Evolutionary conservation across 768 basidiomycete genomes (phyloP), one percentile per base, ranked within the genome.

Genomic region (Serendipita indica): DNA sequence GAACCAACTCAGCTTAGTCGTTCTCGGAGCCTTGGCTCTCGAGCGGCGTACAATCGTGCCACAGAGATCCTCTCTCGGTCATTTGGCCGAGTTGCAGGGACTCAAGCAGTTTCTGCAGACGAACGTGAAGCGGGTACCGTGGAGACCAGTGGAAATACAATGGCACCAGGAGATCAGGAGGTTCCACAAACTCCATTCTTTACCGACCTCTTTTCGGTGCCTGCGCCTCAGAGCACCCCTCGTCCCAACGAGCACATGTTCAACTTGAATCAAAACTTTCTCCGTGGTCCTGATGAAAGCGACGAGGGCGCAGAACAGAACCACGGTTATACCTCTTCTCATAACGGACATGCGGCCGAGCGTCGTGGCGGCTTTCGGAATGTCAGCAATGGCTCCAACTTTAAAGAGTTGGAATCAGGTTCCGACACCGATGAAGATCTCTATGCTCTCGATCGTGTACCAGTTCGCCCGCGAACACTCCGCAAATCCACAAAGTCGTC

Each of bases 21-120:
- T 60, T 61, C 4, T 61, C 62, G 33, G 39, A 57, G 35, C 33
- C 32, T 18, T 13, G 39, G 13, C 33, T 39, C 35, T 3, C 60
- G 49, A 28, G 62, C 61, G 33, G 63, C 64, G 2, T 61, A 62
- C 33, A 58, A 59, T 32, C 63, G 64, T 14, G 64, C 63, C 1
- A 61, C 64, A 6, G 41, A 58, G 18, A 65, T 65, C 49, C 57
- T 65, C 10, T 65, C 65, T 6, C 63, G 63, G 3, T 65, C 64
- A 1, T 39, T 65, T 7, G 61, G 58, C 28, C 63, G 61, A 14
- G 28, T 58, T 13, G 12, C 25, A 2, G 43, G n/a, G 10, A 49
- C 37, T 6, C 7, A 3, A 3, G 22, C 33, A 10, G 22, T 35
- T n/a, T 41, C 33, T 13, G 34, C 25, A 35, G n/a, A n/a, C 30